Evolutionary conservation across 805 yeast species (phyloP), one percentile per base, ranked within the genome.

Genomic region (Priceomyces melissophilus): DNA sequence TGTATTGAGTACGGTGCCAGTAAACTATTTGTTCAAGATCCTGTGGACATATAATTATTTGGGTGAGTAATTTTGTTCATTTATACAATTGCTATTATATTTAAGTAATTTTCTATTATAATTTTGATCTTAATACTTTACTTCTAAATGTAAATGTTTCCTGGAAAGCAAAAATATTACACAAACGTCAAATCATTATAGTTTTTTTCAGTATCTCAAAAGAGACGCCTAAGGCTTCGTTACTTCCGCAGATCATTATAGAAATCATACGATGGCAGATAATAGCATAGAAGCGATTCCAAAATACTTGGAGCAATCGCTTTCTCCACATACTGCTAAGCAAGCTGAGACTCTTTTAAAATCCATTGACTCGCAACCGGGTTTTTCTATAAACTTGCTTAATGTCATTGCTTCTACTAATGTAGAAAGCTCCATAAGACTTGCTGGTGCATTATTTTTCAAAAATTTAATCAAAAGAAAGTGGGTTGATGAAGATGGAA

Each of bases 401-500:
- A 89, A 85, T 54, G 78, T 90, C 12, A 86, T 89, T 27, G 88
- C 95, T 3, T 73, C 84, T 11, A 56, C 69, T 25, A 71, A 72
- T 32, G 55, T 81, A 32, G 72, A 76, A 3, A 57, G 61, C 4
- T 68, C 85, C 2, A 77, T 84, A 1, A 73, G 97, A 46, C 68
- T 90, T 36, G 96, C 99, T 1, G 96, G 87, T 13, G 88, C 96
- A 1, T 67, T 95, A 39, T 89, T 84, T 63, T 88, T 93, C 67
- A 93, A 93, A 60, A 93, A 93, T 60, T 75, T 88, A 46, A 74
- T 93, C 47, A 83, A 78, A 53, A 71, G 96, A 38, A 82, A 77
- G 52, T 93, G 96, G 97, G 82, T 85, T 38, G 89, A 89, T 61
- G 96, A 87, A 49, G 84, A 87, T 40, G 98, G 99, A 5, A 76